Evolutionary conservation across 768 basidiomycete species (phyloP).

Genomic region (Pleurotus giganteus): DNA sequence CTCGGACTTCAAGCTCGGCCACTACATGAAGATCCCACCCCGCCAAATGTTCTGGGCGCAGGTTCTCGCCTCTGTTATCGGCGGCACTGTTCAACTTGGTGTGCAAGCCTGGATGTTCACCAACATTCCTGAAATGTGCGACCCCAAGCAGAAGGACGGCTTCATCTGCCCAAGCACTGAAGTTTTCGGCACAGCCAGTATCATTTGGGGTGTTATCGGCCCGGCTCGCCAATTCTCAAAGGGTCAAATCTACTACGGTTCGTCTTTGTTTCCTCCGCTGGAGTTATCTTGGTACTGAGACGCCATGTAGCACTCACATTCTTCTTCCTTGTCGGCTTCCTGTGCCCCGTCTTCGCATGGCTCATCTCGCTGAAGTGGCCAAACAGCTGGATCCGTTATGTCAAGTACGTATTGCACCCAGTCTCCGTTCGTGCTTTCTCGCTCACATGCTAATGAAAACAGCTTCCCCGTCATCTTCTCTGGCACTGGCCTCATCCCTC

Average conservation of each 20-base stretch:
- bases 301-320: conserved; percentile 43
- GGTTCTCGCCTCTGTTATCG: conserved; percentile 55
- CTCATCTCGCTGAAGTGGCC: conserved; percentile 59
- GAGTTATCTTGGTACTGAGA: not conserved
- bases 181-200: conserved; percentile 76
- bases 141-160: conserved; percentile 47
- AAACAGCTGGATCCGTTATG: conserved; percentile 53
- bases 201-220: conserved; percentile 84
- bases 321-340: conserved; percentile 77
- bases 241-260: conserved; percentile 60
- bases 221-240: conserved; percentile 64
- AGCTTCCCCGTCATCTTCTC: conserved; percentile 57
- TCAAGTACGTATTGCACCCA: conserved; percentile 48
- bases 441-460: not conserved
- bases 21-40: conserved; percentile 77
- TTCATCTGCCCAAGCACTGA: conserved; percentile 71
- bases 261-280: conserved; percentile 8
- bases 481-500: conserved; percentile 60
- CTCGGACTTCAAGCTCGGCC: conserved; percentile 77
- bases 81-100: conserved; percentile 70
- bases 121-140: conserved; percentile 63
- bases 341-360: conserved; percentile 56
- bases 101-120: conserved; percentile 76
- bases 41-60: conserved; percentile 24
- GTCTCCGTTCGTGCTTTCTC: not conserved